Base-by-base conservation (phyloP, 176 grass and related monocot genomes). In the Lolium multiflorum region DNA sequence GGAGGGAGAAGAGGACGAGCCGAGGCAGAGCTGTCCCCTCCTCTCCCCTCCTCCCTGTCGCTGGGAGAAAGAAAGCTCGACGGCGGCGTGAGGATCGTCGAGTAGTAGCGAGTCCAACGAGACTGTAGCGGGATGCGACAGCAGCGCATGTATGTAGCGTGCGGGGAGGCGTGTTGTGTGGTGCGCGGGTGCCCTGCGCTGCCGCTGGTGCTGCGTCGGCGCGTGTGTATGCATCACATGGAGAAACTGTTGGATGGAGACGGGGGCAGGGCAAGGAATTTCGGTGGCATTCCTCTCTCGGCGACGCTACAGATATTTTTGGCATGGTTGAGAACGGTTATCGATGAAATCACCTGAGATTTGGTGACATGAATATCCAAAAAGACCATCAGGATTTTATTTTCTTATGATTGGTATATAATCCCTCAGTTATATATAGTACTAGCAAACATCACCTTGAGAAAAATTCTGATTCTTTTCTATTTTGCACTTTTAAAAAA, bases 1-100 rank as follows among this genome's bases (percentile, higher is more conserved):
- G 35, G 75, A 79, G 57, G 60, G 22, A 22, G 82, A 57, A 17
- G 76, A 74, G 47, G 87, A 61, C 2, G 81, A 41, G 78, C 20
- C 35, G 49, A 18, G 74, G n/a, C 24, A 17, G 52, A 49, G 51
- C 77, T 50, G 65, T 10, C 51, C 39, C 18, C 39, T n/a, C n/a
- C n/a, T n/a, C n/a, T 10, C 51, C 39, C 18, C 39, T 43, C 41
- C 5, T 7, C 41, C 41, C 41, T 41, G 39, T 4, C 5, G 38
- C 70, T 48, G 12, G 26, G 11, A 68, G 62, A 38, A 17, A 43
- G 68, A 62, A 21, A 66, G 47, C 10, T 82, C 39, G 78, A 81
- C 58, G 58, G 9, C 20, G 62, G 37, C 15, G 4, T 44, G 15
- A 6, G 41, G 22, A 46, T 22, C 69, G 5, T 72, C 69, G n/a